Evolutionary conservation across 2,329 filamentous ascomycete species (phyloP), one percentile per base, ranked within the genome.

Genomic region (Trichoderma sp.): DNA sequence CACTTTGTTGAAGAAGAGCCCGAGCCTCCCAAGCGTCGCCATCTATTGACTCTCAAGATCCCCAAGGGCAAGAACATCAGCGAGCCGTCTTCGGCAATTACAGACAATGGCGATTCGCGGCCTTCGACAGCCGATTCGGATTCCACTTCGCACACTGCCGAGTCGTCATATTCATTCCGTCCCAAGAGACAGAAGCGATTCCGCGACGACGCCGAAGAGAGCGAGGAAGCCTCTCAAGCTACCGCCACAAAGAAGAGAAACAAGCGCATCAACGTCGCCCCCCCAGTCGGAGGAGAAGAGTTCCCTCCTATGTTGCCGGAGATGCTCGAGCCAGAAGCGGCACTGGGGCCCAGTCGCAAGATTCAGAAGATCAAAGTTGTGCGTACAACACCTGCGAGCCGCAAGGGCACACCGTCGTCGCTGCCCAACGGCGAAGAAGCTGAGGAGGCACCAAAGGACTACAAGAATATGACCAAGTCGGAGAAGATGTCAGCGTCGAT

Each of bases 401-500:
- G 78, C 69, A 77, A 78, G 66, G 77, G 75, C 35, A 79, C 76
- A 8, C 76, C 77, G 3, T 70, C 73, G 69, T 77, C 72, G 19
- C 60, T 68, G 21, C 67, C 72, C 14, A 65, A 72, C 29, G 69
- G 65, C 4, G 79, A 77, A 4, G 79, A 80, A 13, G 77, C 74
- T 16, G 82, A 83, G 31, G 81, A 84, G 69, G 74, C 76, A 21
- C 75, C 73, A 58, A 88, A 88, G 79, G 85, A 88, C 64, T 89
- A 89, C 73, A 84, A 84, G 43, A 82, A 84, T 55, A 88, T 89
- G 86, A 88, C 86, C 59, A 89, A 89, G 79, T 88, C 86, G 35
- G 87, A 89, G 78, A 89, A 89, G 81, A 89, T 89, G 87, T 87
- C 85, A n/a, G 83, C 83, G 21, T 88, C 86, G 3, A 89, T 89